Base-by-base conservation (phyloP, 768 basidiomycete genomes). In the Mycena haematopus region DNA sequence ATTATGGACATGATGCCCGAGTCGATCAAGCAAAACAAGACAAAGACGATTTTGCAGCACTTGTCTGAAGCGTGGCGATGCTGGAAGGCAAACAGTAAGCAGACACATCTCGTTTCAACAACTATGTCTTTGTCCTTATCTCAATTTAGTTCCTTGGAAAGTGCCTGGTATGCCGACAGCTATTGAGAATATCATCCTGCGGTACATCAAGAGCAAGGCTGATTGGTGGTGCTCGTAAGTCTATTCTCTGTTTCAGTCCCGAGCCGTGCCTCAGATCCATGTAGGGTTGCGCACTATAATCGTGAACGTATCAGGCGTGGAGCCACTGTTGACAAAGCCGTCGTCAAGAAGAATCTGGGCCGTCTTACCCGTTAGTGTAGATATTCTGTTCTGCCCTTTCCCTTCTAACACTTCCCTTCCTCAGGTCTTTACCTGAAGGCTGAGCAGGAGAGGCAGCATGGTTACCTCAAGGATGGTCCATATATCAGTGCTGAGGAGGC, bases 1-100 rank as follows among this genome's bases (percentile, higher is more conserved):
- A 99, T 99, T 69, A 82, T 99, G 69, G 96, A 99, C 80, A 98
- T 99, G 96, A 98, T 99, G 96, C 97, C 97, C 8, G 97, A 99
- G 76, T 95, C 93, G 2, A 96, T 99, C 81, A 96, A 96, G 78
- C 95, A 96, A 77, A 99, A 99, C 79, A 99, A 99, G 81, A 89
- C 95, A n/a, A 99, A 99, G 82, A 99, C 97, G 13, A 99, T 99
- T 67, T 73, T 99, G 73, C 97, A 99, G 75, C 97, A 99, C 74
- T 78, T 99, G 68, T 97, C 96, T 3, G 97, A 99, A 74, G 97
- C 96, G 11, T 99, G 97, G 97, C 84, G 96, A 69, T 98, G 96
- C 77, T 95, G 93, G 93, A 95, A 95, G 76, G 93, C 93, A 4
- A 95, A 95, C 72, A 95, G 86, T 87, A 64, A 69, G 86, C 76